Percentiles rank a stretch among this genome's conserved stretches.
phyloP scores from a whole-genome alignment of 805 yeast genomes.

The Saccharomycopsis fermentans region DNA sequence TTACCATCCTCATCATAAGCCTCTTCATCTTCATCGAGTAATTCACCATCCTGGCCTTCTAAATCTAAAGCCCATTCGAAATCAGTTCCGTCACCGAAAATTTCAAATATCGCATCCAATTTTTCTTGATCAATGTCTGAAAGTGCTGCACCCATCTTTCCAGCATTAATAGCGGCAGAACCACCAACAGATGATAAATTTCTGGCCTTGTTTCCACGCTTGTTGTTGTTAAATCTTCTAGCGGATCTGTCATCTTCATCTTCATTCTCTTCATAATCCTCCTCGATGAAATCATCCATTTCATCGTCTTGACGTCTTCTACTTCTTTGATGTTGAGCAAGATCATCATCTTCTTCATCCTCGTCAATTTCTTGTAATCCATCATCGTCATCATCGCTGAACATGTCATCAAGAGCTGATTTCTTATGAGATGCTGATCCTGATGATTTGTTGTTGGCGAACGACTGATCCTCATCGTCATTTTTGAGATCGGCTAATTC shows the following conservation, averaged over 20 bases:
- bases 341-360: constrained; percentile 28
- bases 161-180: neutral
- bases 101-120: constrained; percentile 85
- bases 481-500: constrained; percentile 64
- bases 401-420: neutral
- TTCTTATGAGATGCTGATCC: neutral
- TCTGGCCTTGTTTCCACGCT: neutral
- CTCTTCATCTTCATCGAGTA: constrained; percentile 27
- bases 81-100: constrained; percentile 94
- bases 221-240: neutral
- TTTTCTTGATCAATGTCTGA: constrained; percentile 73
- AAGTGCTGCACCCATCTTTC: neutral
- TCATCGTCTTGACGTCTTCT: constrained; percentile 51
- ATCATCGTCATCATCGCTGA: constrained; percentile 28
- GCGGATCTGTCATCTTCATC: constrained; percentile 32
- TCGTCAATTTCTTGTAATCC: constrained; percentile 19
- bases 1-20: constrained; percentile 32
- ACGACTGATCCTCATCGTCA: constrained; percentile 31
- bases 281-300: constrained; percentile 94
- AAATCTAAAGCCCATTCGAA: constrained; percentile 97
- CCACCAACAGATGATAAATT: neutral
- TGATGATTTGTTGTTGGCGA: neutral
- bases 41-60: constrained; percentile 51
- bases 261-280: constrained; percentile 85
- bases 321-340: constrained; percentile 24